Percentiles rank a stretch among this genome's conserved stretches.
phyloP scores from a whole-genome alignment of 257 asterid genomes.

The Agastache rugosa region DNA sequence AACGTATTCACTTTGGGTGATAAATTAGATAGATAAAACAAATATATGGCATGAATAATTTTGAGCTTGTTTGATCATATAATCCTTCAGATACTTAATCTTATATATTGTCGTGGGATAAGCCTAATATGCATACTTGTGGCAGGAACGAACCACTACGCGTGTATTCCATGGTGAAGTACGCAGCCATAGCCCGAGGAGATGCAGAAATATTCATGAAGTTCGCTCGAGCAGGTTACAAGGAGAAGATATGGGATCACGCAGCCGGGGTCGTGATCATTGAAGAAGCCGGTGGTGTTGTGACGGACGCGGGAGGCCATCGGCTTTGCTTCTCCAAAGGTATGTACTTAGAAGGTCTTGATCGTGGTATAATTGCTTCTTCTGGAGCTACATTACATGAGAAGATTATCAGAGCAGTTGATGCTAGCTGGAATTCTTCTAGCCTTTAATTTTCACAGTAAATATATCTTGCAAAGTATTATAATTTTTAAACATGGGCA shows the following conservation, averaged over 20 bases:
- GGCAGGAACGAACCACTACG: conserved; percentile 82
- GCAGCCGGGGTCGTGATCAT: conserved; percentile 87
- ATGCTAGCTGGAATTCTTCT: conserved; percentile 91
- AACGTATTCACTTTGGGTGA: background rate
- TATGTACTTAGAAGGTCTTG: conserved; percentile 77
- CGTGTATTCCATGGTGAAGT: conserved; percentile 78
- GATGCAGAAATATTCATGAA: conserved; percentile 89
- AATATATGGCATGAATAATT: background rate
- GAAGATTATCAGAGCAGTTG: conserved; percentile 71
- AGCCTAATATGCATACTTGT: background rate
- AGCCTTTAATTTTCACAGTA: conserved; percentile 48
- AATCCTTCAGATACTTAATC: background rate
- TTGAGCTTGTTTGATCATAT: background rate
- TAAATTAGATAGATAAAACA: background rate
- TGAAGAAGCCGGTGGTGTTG: conserved; percentile 87
- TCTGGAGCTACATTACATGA: conserved; percentile 71
- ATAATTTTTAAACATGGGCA: background rate
- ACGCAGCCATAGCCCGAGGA: conserved; percentile 89
- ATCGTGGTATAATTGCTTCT: conserved; percentile 80
- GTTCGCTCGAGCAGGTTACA: conserved; percentile 75
- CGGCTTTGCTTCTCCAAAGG: conserved; percentile 78
- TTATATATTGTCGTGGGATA: background rate
- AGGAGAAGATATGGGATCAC: conserved; percentile 96
- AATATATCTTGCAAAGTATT: background rate
- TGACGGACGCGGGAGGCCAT: conserved; percentile 82